phyloP scores from a whole-genome alignment of 495 filamentous ascomycete species.

The Penicillium ochrochloron region DNA sequence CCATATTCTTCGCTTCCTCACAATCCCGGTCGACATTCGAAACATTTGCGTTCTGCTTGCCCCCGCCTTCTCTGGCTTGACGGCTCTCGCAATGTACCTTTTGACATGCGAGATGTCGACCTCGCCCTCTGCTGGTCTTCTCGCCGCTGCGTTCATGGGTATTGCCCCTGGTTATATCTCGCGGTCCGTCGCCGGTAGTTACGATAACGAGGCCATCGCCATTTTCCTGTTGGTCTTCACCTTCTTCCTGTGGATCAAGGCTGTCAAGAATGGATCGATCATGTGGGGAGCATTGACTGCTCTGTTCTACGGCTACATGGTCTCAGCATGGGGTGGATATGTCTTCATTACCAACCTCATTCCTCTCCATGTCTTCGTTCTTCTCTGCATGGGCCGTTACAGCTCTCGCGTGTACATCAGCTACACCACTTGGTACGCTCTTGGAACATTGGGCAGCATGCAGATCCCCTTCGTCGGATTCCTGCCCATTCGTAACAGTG shows the following conservation, averaged over 20 bases:
- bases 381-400: constrained; percentile 96
- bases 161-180: constrained; percentile 98
- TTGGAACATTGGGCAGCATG: constrained; percentile 98
- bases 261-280: constrained; percentile 91
- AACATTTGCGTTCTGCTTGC: constrained; percentile 98
- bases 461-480: constrained; percentile 99
- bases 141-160: constrained; percentile 96
- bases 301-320: constrained; percentile 99
- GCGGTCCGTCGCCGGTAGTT: constrained; percentile 95
- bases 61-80: constrained; percentile 93
- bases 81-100: constrained; percentile 91
- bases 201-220: constrained; percentile 99
- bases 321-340: constrained; percentile 99
- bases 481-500: constrained; percentile 91
- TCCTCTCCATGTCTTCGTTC: constrained; percentile 92
- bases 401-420: constrained; percentile 93
- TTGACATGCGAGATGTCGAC: constrained; percentile 95
- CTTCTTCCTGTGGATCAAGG: constrained; percentile 99
- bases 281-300: constrained; percentile 96
- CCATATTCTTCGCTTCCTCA: constrained; percentile 87
- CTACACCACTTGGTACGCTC: constrained; percentile 97
- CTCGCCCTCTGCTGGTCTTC: constrained; percentile 89
- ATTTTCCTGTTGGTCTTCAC: constrained; percentile 99
- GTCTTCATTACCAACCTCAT: constrained; percentile 99
- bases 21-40: constrained; percentile 95